Evolutionary conservation across 2,329 filamentous ascomycete species (phyloP), one percentile per base, ranked within the genome.

Genomic region (Colletotrichum liaoningense): DNA sequence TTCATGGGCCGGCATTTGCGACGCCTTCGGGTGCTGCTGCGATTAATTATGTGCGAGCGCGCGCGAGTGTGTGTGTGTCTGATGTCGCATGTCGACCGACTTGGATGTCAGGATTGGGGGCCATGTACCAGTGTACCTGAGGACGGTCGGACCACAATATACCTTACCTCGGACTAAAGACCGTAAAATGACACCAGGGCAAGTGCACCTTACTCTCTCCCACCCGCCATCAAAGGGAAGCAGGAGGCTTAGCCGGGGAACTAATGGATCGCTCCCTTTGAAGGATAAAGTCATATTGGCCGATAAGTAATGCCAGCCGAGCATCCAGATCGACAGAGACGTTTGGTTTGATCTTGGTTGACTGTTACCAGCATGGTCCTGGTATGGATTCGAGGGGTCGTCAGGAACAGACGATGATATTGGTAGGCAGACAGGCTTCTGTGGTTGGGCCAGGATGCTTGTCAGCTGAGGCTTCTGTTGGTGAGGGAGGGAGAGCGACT

Each of bases 21-120:
- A 64, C 65, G 59, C 60, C 54, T 66, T 69, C 54, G 66, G 54
- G 49, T 12, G 9, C 42, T 33, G 56, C 28, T 54, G 28, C 28
- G 16, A 26, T 14, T 54, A n/a, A 55, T n/a, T 52, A n/a, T 22
- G 30, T 30, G 42, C 42, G 42, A 49, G 42, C 42, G 16, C 19
- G 42, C 42, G 42, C 35, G 24, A 28, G 63, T 59, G 14, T 68
- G 56, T 70, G 66, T 57, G 59, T 73, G 67, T 73, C 67, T 71
- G 71, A 73, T 73, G 71, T 73, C 60, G 71, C 67, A 73, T 66
- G 67, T 71, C 67, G 67, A 52, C 59, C 56, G 38, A 73, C 52
- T 49, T 55, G 56, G 35, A 62, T 66, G 67, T 59, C 12, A 56
- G 56, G 46, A 62, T 62, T 33, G 56, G 56, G 38, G 46, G 52